Base-by-base conservation (phyloP, 2,329 filamentous ascomycete species). In the Ceratocystis cacaofunesta region DNA sequence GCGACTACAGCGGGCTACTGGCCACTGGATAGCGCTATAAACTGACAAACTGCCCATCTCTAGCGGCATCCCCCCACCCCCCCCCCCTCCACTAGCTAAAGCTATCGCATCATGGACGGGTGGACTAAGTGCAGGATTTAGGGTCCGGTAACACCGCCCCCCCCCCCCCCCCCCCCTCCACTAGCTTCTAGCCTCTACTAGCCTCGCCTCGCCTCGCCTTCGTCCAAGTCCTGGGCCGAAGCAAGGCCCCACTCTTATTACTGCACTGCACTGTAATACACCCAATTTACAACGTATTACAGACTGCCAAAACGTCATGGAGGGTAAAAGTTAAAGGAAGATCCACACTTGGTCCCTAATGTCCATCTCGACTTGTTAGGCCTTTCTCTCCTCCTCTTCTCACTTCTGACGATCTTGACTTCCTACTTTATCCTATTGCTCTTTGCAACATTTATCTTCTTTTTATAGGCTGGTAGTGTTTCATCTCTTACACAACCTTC, bases 241-340 rank as follows among this genome's bases (percentile, higher is more conserved):
- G 48, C 48, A 52, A 52, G 22, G 48, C 22, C 48, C 22, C 48
- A 28, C 48, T 52, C 0, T 52, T 25, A 15, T 41, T 41, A 0
- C 36, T 41, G 36, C 12, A 41, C 36, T 28, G 57, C 36, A 61
- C 28, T 32, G 57, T 60, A 30, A 60, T 36, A 30, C 28, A 61
- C 36, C n/a, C 19, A 61, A 17, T 7, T 25, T 28, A 58, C 22
- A 36, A 61, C 57, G 30, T 61, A 36, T 43, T 43, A 61, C 30
- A 61, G n/a, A 32, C 57, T 19, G 19, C n/a, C 58, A 62, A 46
- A 44, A 28, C 19, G 60, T 62, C 60, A 43, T 62, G 36, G 36
- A 44, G 19, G 36, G 32, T 25, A 62, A 19, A 19, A n/a, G 36
- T 41, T 8, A 55, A 28, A 28, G 19, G 10, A 46, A 43, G 43